phyloP scores from a whole-genome alignment of 2,329 filamentous ascomycete genomes.

The Sarocladium brachiariae region DNA sequence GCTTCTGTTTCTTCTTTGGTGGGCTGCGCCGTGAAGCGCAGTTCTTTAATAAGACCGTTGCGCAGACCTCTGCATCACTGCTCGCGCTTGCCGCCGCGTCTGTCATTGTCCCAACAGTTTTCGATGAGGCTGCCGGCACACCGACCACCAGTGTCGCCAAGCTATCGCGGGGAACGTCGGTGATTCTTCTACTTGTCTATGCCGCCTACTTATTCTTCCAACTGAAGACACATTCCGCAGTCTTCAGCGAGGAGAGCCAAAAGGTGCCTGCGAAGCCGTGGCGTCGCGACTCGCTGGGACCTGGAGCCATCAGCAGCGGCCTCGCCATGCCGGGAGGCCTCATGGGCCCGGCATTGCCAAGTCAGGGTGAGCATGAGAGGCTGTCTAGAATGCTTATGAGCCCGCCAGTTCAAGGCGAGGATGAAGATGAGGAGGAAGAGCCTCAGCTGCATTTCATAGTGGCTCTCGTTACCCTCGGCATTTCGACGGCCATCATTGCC shows the following conservation, averaged over 20 bases:
- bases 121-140: constrained; percentile 48
- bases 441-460: constrained; percentile 68
- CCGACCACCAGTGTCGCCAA: constrained; percentile 44
- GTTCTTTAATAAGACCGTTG: constrained; percentile 86
- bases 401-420: constrained; percentile 30
- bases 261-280: constrained; percentile 62
- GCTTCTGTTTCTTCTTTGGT: constrained; percentile 88
- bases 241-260: constrained; percentile 74
- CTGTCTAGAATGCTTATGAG: constrained; percentile 36
- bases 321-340: constrained; percentile 33
- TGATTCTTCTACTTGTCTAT: constrained; percentile 82
- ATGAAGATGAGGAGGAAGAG: constrained; percentile 65
- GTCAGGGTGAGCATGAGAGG: constrained; percentile 32
- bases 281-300: constrained; percentile 22
- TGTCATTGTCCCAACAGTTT: constrained; percentile 86
- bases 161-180: constrained; percentile 64
- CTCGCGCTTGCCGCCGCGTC: constrained; percentile 72
- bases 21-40: constrained; percentile 74
- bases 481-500: constrained; percentile 73
- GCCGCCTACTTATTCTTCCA: constrained; percentile 83
- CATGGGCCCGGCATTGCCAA: constrained; percentile 27
- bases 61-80: constrained; percentile 79
- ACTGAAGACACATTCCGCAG: constrained; percentile 71
- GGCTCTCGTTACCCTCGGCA: constrained; percentile 62
- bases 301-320: constrained; percentile 31